Conservation (phyloP, 139 green algal species). For the Chlorella vulgaris region DNA sequence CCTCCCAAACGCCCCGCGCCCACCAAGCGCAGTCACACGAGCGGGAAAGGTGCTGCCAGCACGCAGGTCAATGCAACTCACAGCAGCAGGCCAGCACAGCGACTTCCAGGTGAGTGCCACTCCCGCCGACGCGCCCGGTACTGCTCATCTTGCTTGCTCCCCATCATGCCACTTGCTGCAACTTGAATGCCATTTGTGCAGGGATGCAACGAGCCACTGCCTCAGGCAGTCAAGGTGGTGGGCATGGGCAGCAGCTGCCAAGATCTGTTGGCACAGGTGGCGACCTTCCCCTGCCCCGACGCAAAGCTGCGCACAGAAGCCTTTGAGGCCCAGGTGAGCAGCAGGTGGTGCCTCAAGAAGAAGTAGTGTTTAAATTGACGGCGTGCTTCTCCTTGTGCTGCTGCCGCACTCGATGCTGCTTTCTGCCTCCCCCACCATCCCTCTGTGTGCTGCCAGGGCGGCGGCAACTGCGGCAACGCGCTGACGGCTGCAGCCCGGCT, state of each 20-base stretch:
- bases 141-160: too few species aligned
- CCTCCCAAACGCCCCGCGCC: too few species aligned
- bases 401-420: too few species aligned
- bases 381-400: too few species aligned
- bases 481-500: conserved; percentile 90
- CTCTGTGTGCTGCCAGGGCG: conserved; percentile 75
- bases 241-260: conserved; percentile 84
- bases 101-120: too few species aligned
- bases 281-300: conserved; percentile 83
- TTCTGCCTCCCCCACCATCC: too few species aligned
- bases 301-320: conserved; percentile 90
- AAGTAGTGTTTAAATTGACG: background rate
- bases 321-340: conserved; percentile 66
- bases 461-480: conserved; percentile 95
- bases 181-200: background rate
- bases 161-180: too few species aligned
- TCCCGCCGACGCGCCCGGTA: too few species aligned
- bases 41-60: too few species aligned
- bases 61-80: too few species aligned
- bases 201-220: conserved; percentile 15
- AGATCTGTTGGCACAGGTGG: conserved; percentile 92
- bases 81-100: too few species aligned
- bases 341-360: background rate
- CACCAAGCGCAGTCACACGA: too few species aligned
- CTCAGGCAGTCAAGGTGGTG: conserved; percentile 59